These are phyloP conservation scores for Coniochaeta prunicola DNA, from an alignment of 2,329 filamentous ascomycete species.

Conservation along the genomic window DNA sequence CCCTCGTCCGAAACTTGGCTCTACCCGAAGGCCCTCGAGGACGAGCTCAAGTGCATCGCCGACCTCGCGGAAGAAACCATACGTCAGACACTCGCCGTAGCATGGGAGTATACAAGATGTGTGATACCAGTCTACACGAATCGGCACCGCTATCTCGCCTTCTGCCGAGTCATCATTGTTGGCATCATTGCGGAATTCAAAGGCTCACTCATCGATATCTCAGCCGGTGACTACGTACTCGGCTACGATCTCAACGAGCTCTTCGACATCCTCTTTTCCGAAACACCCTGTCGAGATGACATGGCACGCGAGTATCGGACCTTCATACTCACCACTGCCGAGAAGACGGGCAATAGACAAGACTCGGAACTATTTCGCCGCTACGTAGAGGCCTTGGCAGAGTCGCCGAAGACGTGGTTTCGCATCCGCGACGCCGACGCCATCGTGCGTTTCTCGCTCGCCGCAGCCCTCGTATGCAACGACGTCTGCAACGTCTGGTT, in stretches of 20 bases:
- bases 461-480: conserved; percentile 22
- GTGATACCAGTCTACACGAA: conserved; percentile 18
- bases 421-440: conserved; percentile 25
- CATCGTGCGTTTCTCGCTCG: conserved; percentile 22
- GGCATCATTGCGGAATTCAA: conserved; percentile 15
- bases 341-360: conserved; percentile 10
- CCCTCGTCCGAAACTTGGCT: background rate
- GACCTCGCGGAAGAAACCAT: conserved; percentile 3
- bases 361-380: conserved; percentile 17
- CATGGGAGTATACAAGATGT: conserved; percentile 17
- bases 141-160: conserved; percentile 15
- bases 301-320: conserved; percentile 15
- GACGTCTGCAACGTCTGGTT: conserved; percentile 18
- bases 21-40: background rate
- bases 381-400: conserved; percentile 19
- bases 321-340: conserved; percentile 13
- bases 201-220: conserved; percentile 11
- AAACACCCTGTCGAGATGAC: conserved; percentile 5
- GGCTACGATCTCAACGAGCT: conserved; percentile 12
- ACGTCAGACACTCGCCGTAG: conserved; percentile 12
- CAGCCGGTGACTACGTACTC: conserved; percentile 5
- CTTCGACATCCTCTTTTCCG: conserved; percentile 10
- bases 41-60: conserved; percentile 6
- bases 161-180: conserved; percentile 13
- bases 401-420: conserved; percentile 20